Evolutionary conservation across 495 filamentous ascomycete genomes (phyloP).

Genomic region (Penicillium bovifimosum): DNA sequence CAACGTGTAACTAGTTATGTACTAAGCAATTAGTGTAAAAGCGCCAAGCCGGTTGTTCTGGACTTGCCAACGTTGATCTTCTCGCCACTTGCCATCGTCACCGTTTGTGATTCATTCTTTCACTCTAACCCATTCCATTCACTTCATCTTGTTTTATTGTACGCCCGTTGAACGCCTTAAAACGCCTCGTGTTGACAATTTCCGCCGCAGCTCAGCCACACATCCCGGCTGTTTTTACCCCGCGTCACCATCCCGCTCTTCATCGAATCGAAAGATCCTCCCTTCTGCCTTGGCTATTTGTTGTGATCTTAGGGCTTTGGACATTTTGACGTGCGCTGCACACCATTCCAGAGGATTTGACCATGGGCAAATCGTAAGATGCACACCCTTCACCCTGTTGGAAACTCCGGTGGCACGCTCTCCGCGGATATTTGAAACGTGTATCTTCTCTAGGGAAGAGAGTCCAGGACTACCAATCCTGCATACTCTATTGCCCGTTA

Average conservation of each 20-base stretch:
- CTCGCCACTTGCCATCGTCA: constrained; percentile 3
- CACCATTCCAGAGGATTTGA: constrained; percentile 13
- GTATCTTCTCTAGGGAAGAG: not conserved
- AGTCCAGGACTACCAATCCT: not conserved
- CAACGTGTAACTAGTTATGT: too few species aligned
- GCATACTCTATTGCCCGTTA: not conserved
- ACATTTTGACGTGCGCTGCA: not conserved
- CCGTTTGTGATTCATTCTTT: not conserved
- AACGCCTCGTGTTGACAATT: not conserved
- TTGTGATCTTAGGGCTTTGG: not conserved
- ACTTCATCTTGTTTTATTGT: not conserved
- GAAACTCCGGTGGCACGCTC: not conserved
- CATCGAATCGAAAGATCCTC: not conserved
- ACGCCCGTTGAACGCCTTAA: too few species aligned
- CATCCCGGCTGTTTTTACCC: constrained; percentile 21
- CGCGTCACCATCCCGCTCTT: constrained; percentile 14
- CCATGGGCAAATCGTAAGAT: constrained; percentile 46
- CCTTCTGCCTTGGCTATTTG: not conserved
- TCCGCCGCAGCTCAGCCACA: constrained; percentile 21
- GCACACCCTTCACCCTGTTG: constrained; percentile 5
- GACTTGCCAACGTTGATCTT: constrained; percentile 6
- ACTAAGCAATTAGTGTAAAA: constrained; percentile 2
- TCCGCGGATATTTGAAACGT: not conserved
- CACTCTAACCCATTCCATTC: not conserved
- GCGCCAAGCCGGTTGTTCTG: constrained; percentile 17